Evolutionary conservation across 129 eudicot species (phyloP).

Genomic region (Heracleum sosnowskyi): DNA sequence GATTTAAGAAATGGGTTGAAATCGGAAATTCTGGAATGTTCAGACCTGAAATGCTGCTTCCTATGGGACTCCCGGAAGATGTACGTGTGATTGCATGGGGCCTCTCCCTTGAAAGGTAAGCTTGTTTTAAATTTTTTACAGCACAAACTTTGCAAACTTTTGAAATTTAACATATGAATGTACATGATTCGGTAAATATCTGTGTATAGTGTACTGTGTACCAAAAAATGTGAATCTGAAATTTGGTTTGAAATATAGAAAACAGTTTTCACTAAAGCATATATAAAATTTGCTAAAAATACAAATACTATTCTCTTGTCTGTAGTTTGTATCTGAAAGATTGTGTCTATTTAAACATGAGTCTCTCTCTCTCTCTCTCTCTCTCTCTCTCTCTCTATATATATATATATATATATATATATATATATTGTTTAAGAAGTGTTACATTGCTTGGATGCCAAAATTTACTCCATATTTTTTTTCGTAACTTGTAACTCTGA

Average conservation of each 20-base stretch:
- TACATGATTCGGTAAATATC: background rate
- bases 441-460: too few relatives aligned
- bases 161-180: background rate
- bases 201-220: too few relatives aligned
- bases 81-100: slow-evolving; percentile 86
- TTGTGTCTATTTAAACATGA: background rate
- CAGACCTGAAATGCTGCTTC: slow-evolving; percentile 97
- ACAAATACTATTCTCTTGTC: background rate
- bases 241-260: background rate
- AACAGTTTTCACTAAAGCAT: background rate
- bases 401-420: too few relatives aligned
- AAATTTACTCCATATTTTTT: too few relatives aligned
- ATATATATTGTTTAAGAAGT: too few relatives aligned
- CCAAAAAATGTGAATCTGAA: background rate
- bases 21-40: slow-evolving; percentile 98
- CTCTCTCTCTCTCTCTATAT: too few relatives aligned
- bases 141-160: background rate
- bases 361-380: too few relatives aligned
- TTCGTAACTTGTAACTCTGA: too few relatives aligned
- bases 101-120: slow-evolving; percentile 9
- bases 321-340: background rate
- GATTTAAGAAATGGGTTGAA: slow-evolving; percentile 91
- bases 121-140: background rate
- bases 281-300: background rate
- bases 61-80: slow-evolving; percentile 97